Conservation (phyloP, 805 yeast species). For the Metschnikowia colocasiae region DNA sequence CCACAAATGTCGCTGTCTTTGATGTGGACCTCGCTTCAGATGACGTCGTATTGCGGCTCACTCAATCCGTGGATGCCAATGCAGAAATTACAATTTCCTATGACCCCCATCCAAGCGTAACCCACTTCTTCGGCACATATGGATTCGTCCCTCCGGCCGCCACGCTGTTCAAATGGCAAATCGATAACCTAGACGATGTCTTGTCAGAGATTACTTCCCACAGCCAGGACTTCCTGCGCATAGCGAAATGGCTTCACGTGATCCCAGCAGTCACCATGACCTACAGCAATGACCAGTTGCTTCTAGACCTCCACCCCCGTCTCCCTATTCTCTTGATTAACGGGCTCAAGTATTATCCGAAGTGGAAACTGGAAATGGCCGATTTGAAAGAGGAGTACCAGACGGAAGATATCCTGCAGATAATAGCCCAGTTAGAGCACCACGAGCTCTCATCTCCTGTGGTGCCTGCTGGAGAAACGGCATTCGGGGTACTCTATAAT, state of each 20-base stretch:
- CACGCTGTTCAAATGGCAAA: conserved; percentile 7
- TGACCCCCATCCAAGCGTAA: conserved; percentile 10
- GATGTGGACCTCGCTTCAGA: conserved; percentile 49
- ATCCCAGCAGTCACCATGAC: conserved; percentile 9
- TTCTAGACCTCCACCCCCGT: conserved; percentile 8
- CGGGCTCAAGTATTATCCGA: conserved; percentile 13
- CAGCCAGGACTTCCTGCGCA: conserved; percentile 5
- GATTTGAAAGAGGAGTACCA: conserved; percentile 11
- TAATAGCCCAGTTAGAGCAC: conserved; percentile 1
- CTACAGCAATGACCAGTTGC: neutral
- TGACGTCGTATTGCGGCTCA: conserved; percentile 39
- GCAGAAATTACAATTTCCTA: conserved; percentile 17
- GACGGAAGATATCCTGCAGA: neutral
- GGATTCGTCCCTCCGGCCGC: conserved; percentile 14
- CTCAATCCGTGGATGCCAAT: conserved; percentile 7
- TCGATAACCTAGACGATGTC: conserved; percentile 6
- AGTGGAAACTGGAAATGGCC: conserved; percentile 11
- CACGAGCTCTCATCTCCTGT: conserved; percentile 9
- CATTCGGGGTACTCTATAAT: conserved; percentile 16
- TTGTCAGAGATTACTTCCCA: neutral
- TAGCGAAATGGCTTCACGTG: conserved; percentile 19
- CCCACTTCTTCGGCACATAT: conserved; percentile 13
- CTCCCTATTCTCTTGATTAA: conserved; percentile 16
- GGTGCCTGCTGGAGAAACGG: conserved; percentile 11
- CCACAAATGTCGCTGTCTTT: conserved; percentile 44